Conservation (phyloP, 148 eudicot genomes). For the Fagopyrum tataricum region DNA sequence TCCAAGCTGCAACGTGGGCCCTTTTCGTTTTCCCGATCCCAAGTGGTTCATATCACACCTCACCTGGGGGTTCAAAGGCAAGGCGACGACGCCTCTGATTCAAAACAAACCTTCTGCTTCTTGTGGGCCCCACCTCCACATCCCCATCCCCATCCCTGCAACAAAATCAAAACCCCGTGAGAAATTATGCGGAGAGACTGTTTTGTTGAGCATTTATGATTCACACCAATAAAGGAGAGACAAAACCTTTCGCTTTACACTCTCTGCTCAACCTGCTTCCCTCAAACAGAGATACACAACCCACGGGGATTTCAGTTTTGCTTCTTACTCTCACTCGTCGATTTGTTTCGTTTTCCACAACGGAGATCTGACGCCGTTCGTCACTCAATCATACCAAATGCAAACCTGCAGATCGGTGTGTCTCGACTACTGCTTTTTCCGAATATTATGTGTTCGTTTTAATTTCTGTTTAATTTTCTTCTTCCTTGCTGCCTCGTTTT, state of each 20-base stretch:
- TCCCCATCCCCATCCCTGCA: not conserved
- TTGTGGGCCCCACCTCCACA: slow-evolving; percentile 7
- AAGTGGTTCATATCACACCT: not conserved
- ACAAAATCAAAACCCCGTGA: not conserved
- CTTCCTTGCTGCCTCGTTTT: not conserved
- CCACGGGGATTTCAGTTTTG: not conserved
- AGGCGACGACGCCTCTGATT: slow-evolving; percentile 7
- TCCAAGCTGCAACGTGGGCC: not conserved
- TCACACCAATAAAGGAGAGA: slow-evolving; percentile 6
- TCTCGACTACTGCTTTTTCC: not conserved
- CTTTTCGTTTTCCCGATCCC: not conserved
- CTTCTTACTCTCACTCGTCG: not conserved
- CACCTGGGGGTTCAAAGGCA: not conserved
- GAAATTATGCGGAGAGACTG: slow-evolving; percentile 1
- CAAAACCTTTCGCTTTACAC: slow-evolving; percentile 3
- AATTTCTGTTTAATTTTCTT: not conserved
- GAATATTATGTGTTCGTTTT: not conserved
- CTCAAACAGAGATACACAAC: not conserved
- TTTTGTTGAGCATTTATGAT: slow-evolving; percentile 10
- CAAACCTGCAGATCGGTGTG: not conserved
- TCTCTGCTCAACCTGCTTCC: not conserved
- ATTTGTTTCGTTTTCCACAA: not conserved
- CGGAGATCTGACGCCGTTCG: slow-evolving; percentile 9
- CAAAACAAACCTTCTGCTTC: slow-evolving; percentile 8
- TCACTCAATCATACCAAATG: not conserved